Evolutionary conservation across 208 protist genomes (phyloP).

Genomic region (Leishmania aethiopica): DNA sequence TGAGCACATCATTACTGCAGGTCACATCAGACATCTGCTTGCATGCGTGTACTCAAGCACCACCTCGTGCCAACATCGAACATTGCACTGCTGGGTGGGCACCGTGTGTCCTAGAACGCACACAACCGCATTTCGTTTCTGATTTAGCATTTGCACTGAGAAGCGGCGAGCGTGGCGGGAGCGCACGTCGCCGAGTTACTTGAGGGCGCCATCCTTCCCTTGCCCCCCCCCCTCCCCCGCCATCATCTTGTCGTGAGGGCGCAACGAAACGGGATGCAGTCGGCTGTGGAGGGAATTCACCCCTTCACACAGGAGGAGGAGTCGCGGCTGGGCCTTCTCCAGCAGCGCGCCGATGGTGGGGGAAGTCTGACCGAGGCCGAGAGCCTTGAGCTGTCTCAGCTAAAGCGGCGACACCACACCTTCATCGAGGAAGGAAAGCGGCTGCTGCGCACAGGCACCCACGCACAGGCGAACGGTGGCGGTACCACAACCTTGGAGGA

Average conservation of each 20-base stretch:
- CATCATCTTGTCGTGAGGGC: neutral
- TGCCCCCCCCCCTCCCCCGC: neutral
- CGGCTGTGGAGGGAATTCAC: neutral
- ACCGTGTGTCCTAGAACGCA: neutral
- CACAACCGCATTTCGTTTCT: neutral
- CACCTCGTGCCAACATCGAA: neutral
- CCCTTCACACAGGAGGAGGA: constrained; percentile 67
- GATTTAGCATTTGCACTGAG: neutral
- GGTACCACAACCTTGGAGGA: constrained; percentile 1
- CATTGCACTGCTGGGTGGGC: neutral
- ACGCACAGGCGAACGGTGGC: neutral
- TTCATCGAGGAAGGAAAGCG: constrained; percentile 64
- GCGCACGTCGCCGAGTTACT: neutral
- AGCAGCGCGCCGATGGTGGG: constrained; percentile 23
- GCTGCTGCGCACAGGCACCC: constrained; percentile 31
- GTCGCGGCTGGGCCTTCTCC: constrained; percentile 37
- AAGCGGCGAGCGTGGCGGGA: neutral
- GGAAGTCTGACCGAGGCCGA: constrained; percentile 40
- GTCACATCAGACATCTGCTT: neutral
- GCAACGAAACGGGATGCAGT: constrained; percentile 10
- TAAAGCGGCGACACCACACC: constrained; percentile 53
- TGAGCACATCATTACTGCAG: neutral
- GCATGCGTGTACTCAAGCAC: neutral
- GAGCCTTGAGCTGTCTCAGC: constrained; percentile 36
- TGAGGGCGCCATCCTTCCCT: neutral